Evolutionary conservation across 805 yeast species (phyloP).

Genomic region (Alloascoidea africana): DNA sequence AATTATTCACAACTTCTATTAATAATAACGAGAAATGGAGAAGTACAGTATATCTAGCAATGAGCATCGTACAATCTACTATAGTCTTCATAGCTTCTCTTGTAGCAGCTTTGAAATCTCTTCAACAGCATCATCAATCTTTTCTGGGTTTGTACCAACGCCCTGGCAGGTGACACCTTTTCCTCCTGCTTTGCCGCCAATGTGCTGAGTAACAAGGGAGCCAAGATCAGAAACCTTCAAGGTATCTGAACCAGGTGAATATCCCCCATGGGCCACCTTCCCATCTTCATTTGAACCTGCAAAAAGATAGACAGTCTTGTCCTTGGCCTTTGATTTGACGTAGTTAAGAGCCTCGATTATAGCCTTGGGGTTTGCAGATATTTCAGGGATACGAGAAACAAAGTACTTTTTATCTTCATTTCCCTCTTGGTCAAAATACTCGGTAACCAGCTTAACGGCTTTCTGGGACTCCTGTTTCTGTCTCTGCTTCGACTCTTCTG

Average conservation of each 20-base stretch:
- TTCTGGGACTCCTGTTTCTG: slow-evolving; percentile 82
- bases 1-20: no score
- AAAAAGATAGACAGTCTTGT: slow-evolving; percentile 63
- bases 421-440: slow-evolving; percentile 39
- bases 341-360: slow-evolving; percentile 83
- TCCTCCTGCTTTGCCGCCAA: slow-evolving; percentile 99
- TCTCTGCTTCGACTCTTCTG: slow-evolving; percentile 75
- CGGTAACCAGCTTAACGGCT: slow-evolving; percentile 62
- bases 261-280: slow-evolving; percentile 93
- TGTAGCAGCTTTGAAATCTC: slow-evolving; percentile 47
- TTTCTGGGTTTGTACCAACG: slow-evolving; percentile 73
- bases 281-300: slow-evolving; percentile 40
- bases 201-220: slow-evolving; percentile 44
- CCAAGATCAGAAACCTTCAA: slow-evolving; percentile 69
- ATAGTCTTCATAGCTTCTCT: slow-evolving; percentile 31
- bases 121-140: slow-evolving; percentile 57
- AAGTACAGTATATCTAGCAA: no score
- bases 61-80: background rate
- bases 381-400: slow-evolving; percentile 45
- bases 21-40: no score
- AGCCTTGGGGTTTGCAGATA: slow-evolving; percentile 81
- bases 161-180: slow-evolving; percentile 95
- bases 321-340: slow-evolving; percentile 62
- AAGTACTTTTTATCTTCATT: slow-evolving; percentile 38
- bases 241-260: slow-evolving; percentile 31